Conservation (phyloP, 345 rosid genomes). For the Gossypium anomalum region DNA sequence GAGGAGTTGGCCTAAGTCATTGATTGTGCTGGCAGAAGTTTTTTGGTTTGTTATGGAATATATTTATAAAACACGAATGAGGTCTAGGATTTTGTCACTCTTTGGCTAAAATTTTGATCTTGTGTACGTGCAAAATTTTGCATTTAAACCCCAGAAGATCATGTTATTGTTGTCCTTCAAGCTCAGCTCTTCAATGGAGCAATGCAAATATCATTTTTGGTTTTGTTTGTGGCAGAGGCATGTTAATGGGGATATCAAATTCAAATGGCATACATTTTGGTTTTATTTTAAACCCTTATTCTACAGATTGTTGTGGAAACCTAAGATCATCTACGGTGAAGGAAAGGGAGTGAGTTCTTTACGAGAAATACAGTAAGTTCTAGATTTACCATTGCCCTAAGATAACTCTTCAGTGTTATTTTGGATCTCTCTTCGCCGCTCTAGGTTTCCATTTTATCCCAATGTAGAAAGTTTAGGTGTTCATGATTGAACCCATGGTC, state of each 20-base stretch:
- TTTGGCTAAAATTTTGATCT: constrained; percentile 3
- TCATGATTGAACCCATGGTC: background rate
- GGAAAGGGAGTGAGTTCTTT: background rate
- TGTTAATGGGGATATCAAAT: background rate
- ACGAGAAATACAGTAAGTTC: background rate
- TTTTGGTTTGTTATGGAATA: constrained; percentile 21
- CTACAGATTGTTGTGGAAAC: background rate
- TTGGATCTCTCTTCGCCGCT: background rate
- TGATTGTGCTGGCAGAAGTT: constrained; percentile 5
- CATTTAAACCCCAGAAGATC: background rate
- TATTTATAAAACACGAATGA: background rate
- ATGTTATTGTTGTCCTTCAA: background rate
- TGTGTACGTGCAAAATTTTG: background rate
- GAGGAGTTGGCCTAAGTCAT: constrained; percentile 29
- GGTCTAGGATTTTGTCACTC: background rate
- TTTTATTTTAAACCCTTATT: background rate
- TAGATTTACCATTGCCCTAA: background rate
- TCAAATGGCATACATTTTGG: background rate
- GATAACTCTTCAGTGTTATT: background rate
- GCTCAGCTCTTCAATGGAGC: background rate
- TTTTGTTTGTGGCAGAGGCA: background rate
- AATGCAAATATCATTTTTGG: background rate
- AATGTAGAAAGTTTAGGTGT: background rate
- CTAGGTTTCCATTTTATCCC: background rate
- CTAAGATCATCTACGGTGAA: background rate